A percentile compares a stretch with the other conserved stretches of the same genome.
Evolutionary conservation across 176 grass and related monocot species (phyloP).

Genomic region (Pharus latifolius): DNA sequence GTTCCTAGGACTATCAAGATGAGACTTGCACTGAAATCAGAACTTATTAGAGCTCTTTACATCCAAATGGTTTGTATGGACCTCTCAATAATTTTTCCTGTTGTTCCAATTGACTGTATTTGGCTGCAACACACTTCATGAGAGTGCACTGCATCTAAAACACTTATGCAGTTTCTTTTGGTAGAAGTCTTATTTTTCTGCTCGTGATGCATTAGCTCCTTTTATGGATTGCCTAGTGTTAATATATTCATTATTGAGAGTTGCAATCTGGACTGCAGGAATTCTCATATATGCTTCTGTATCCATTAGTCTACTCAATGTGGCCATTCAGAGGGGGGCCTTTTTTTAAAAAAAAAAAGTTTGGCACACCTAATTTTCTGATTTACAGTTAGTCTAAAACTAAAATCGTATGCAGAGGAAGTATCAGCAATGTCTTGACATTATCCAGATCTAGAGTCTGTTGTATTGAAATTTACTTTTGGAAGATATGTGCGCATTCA

Average conservation of each 20-base stretch:
- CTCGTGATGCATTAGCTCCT: neutral
- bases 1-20: neutral
- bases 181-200: neutral
- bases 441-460: too few species aligned
- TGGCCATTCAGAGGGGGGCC: neutral
- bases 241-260: neutral
- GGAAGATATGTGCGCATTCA: too few species aligned
- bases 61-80: neutral
- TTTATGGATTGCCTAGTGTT: neutral
- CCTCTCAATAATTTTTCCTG: neutral
- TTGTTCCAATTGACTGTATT: neutral
- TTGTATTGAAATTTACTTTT: too few species aligned
- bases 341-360: neutral
- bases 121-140: neutral
- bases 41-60: neutral
- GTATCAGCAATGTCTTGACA: too few species aligned
- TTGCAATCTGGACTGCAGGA: neutral
- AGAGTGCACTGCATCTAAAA: neutral
- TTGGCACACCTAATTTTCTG: too few species aligned
- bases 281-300: constrained; percentile 1
- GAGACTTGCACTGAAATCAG: neutral
- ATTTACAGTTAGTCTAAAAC: too few species aligned
- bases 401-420: too few species aligned
- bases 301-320: neutral
- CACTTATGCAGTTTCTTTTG: neutral